A percentile compares a stretch with the other conserved stretches of the same genome.
Conservation (phyloP, 2,329 filamentous ascomycete species). For the Xylariaceae sp. region DNA sequence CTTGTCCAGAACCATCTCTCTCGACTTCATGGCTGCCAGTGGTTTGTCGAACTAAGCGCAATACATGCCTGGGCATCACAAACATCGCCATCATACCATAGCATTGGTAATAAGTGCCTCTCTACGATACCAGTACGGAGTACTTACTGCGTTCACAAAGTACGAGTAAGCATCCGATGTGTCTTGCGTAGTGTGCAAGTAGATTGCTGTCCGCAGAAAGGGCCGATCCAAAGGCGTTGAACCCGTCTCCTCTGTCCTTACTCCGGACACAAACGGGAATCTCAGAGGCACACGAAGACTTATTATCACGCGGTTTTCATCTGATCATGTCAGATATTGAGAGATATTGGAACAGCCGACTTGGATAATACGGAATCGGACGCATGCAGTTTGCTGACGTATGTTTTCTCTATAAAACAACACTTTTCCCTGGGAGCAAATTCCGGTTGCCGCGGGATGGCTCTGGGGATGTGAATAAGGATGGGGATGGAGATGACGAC, state of each 20-base stretch:
- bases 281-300: background rate
- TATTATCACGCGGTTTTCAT: background rate
- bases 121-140: too few species aligned
- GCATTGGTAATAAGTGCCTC: too few species aligned
- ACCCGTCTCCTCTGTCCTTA: background rate
- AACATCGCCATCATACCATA: too few species aligned
- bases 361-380: background rate
- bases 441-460: conserved; percentile 1
- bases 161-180: too few species aligned
- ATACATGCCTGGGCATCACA: too few species aligned
- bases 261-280: background rate
- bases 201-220: background rate
- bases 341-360: background rate
- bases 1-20: too few species aligned
- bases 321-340: background rate
- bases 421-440: background rate
- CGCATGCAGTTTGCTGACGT: background rate
- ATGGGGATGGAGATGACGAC: background rate
- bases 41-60: too few species aligned
- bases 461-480: too few species aligned
- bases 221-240: background rate
- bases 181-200: background rate
- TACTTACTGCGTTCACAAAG: too few species aligned
- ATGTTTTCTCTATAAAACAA: background rate
- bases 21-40: too few species aligned